Conservation (phyloP, 2,329 filamentous ascomycete genomes). For the Metarhizium sp. region DNA sequence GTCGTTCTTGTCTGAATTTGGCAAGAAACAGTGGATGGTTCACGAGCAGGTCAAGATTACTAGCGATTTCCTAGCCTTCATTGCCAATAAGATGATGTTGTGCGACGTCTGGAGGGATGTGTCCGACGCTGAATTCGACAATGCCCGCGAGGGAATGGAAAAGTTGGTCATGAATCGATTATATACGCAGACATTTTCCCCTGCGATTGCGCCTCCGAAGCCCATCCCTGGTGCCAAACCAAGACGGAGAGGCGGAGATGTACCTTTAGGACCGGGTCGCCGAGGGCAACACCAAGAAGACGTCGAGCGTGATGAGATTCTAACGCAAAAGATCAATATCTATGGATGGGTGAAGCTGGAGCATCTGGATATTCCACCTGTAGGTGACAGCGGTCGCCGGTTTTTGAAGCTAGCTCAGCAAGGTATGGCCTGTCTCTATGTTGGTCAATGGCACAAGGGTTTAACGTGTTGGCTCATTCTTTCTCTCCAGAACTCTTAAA, state of each 20-base stretch:
- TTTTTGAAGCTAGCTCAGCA: constrained; percentile 87
- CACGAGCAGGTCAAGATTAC: constrained; percentile 99
- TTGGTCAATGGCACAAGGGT: not conserved
- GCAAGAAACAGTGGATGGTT: constrained; percentile 98
- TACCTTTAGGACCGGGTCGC: constrained; percentile 68
- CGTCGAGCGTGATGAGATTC: constrained; percentile 89
- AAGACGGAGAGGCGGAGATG: constrained; percentile 58
- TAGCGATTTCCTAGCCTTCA: constrained; percentile 90
- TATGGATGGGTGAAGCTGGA: constrained; percentile 92
- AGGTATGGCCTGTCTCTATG: constrained; percentile 36
- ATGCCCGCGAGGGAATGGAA: constrained; percentile 97
- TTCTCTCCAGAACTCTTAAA: constrained; percentile 69
- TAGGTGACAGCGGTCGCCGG: constrained; percentile 76
- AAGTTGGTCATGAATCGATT: constrained; percentile 98
- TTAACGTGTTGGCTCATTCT: constrained; percentile 6
- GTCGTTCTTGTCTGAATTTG: constrained; percentile 90
- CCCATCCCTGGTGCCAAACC: constrained; percentile 60
- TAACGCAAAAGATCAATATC: constrained; percentile 93
- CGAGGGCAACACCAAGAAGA: constrained; percentile 96
- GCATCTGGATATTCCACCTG: constrained; percentile 82
- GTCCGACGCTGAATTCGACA: constrained; percentile 95
- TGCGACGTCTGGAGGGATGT: constrained; percentile 96
- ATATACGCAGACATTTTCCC: constrained; percentile 93
- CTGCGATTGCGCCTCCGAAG: constrained; percentile 76
- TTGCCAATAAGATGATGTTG: constrained; percentile 94